Evolutionary conservation across 495 filamentous ascomycete species (phyloP).

Genomic region (Neurospora tetraspora): DNA sequence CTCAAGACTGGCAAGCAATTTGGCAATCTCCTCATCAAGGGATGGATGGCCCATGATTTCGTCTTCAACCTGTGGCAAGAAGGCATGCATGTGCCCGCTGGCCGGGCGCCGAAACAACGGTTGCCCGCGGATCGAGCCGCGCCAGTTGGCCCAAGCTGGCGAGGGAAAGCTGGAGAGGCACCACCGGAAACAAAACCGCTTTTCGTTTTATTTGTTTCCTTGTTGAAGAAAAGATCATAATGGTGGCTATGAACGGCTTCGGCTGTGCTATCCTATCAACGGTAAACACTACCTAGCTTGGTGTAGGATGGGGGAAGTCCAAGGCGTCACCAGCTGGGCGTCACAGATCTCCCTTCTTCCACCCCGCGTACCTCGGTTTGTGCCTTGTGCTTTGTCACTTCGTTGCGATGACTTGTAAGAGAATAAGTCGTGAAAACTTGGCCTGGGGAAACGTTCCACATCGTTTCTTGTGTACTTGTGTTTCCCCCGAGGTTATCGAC

Average conservation of each 20-base stretch:
- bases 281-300: background rate
- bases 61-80: background rate
- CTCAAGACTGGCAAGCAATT: too few relatives aligned
- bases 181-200: too few relatives aligned
- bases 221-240: too few relatives aligned
- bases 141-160: conserved; percentile 7
- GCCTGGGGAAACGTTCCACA: background rate
- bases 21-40: background rate
- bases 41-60: background rate
- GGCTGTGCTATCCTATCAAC: too few relatives aligned
- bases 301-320: too few relatives aligned
- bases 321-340: too few relatives aligned
- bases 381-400: background rate
- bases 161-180: background rate
- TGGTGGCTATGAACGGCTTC: background rate
- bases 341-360: background rate
- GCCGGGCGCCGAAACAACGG: conserved; percentile 13
- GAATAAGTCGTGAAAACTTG: background rate
- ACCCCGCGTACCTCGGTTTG: background rate
- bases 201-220: too few relatives aligned
- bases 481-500: background rate
- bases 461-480: background rate
- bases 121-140: conserved; percentile 19
- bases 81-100: background rate
- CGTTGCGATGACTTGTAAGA: background rate